These are phyloP conservation scores for Myxozyma neotropica DNA, from an alignment of 805 yeast species.

Conservation along the genomic window DNA sequence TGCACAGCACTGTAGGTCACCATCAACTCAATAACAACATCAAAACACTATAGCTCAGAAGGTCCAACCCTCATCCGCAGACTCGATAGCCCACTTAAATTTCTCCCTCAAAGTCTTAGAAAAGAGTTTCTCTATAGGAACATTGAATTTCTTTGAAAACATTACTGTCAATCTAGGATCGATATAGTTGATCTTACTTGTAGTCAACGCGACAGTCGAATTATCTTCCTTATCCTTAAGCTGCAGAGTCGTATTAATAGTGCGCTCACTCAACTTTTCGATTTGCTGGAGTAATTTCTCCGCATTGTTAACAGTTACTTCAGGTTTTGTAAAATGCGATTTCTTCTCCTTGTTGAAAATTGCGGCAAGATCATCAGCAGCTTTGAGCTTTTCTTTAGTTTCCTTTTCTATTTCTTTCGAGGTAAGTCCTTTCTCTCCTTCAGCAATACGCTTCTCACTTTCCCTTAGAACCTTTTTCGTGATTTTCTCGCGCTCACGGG, in stretches of 20 bases:
- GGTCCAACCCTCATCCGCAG: constrained; percentile 84
- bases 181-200: constrained; percentile 91
- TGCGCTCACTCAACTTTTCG: constrained; percentile 70
- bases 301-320: constrained; percentile 52
- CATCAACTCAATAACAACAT: background rate
- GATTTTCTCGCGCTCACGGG: constrained; percentile 65
- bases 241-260: constrained; percentile 67
- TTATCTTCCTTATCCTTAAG: constrained; percentile 92
- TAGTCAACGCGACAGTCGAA: constrained; percentile 88
- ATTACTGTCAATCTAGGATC: constrained; percentile 91
- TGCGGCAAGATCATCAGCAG: constrained; percentile 54
- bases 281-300: constrained; percentile 76
- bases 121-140: constrained; percentile 89
- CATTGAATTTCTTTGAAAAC: constrained; percentile 81
- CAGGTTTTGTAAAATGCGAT: constrained; percentile 61
- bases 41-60: constrained; percentile 61
- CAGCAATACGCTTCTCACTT: constrained; percentile 68
- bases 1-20: background rate
- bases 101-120: constrained; percentile 90
- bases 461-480: constrained; percentile 71
- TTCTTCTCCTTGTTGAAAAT: constrained; percentile 48
- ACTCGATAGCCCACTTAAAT: constrained; percentile 94
- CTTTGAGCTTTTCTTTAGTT: constrained; percentile 59
- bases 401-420: constrained; percentile 56
- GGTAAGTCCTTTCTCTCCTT: constrained; percentile 40